Conservation (phyloP, 1,284 basidiomycete species). For the Cutaneotrichosporon cutaneum region DNA sequence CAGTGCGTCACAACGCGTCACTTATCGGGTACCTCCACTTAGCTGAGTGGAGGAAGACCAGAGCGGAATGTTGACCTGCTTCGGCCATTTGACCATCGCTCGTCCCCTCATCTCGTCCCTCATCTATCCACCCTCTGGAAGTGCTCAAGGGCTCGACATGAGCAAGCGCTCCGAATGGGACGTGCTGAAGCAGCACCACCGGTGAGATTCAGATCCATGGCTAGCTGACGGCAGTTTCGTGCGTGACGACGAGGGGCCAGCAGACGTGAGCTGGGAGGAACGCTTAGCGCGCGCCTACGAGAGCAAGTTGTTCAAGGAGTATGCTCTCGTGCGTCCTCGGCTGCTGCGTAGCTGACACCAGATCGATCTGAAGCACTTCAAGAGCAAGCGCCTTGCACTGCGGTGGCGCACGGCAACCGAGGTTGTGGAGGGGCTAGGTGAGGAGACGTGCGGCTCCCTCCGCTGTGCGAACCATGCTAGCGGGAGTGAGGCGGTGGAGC, state of each 20-base stretch:
- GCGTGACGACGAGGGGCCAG: constrained; percentile 61
- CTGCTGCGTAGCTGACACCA: constrained; percentile 12
- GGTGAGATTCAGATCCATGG: constrained; percentile 32
- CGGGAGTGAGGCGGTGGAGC: constrained; percentile 35
- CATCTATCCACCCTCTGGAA: no score
- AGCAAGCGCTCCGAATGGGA: constrained; percentile 51
- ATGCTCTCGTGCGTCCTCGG: constrained; percentile 60
- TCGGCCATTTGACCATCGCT: no score
- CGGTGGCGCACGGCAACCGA: constrained; percentile 89
- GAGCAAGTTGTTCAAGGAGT: constrained; percentile 79
- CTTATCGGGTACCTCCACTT: neutral
- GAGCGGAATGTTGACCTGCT: neutral
- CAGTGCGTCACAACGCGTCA: neutral
- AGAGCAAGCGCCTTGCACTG: constrained; percentile 83
- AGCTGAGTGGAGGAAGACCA: neutral
- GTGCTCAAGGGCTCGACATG: no score
- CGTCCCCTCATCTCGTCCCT: no score
- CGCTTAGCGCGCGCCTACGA: constrained; percentile 84
- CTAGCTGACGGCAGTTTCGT: constrained; percentile 65
- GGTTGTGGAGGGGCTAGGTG: constrained; percentile 77
- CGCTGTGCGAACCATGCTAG: constrained; percentile 68
- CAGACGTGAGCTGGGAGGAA: constrained; percentile 65
- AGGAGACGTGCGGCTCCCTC: constrained; percentile 80
- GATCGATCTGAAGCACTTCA: constrained; percentile 92
- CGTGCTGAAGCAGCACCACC: constrained; percentile 54